Evolutionary conservation across 768 basidiomycete species (phyloP).

Genomic region (Gelatoporia subvermispora): DNA sequence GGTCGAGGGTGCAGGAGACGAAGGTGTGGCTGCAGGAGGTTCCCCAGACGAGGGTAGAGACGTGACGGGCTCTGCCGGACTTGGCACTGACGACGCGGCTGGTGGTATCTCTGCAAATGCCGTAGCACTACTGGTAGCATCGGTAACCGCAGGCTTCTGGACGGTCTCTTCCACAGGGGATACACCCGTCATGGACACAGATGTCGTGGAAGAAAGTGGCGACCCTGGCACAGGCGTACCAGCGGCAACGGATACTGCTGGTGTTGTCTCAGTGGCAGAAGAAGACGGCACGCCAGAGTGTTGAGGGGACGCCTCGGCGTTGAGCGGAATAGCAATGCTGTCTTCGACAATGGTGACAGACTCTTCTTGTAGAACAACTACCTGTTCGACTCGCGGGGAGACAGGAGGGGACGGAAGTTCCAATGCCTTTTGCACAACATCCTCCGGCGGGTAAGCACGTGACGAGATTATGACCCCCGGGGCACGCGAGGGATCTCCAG

Average conservation of each 20-base stretch:
- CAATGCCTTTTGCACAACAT: constrained; percentile 53
- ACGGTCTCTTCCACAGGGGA: constrained; percentile 8
- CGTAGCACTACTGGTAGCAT: not conserved
- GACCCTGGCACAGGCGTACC: constrained; percentile 46
- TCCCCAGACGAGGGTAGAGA: constrained; percentile 9
- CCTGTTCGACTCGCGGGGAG: constrained; percentile 14
- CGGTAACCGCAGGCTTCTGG: constrained; percentile 3
- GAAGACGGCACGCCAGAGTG: constrained; percentile 37
- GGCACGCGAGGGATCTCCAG: constrained; percentile 55
- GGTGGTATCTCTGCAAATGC: constrained; percentile 1
- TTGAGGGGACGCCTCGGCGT: constrained; percentile 7
- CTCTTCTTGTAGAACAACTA: not conserved
- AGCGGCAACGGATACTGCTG: constrained; percentile 45
- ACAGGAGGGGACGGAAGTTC: constrained; percentile 43
- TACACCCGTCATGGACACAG: constrained; percentile 35
- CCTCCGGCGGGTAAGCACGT: constrained; percentile 53
- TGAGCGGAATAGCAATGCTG: not conserved
- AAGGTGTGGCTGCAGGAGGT: constrained; percentile 5
- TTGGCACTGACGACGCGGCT: not conserved
- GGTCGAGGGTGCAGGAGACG: constrained; percentile 5
- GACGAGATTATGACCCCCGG: constrained; percentile 72
- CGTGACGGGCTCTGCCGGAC: not conserved
- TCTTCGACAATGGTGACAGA: not conserved
- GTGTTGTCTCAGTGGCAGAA: constrained; percentile 45
- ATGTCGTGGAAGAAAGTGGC: constrained; percentile 57